Conservation (phyloP, 495 filamentous ascomycete species). For the Hypoxylon subgilvum region DNA sequence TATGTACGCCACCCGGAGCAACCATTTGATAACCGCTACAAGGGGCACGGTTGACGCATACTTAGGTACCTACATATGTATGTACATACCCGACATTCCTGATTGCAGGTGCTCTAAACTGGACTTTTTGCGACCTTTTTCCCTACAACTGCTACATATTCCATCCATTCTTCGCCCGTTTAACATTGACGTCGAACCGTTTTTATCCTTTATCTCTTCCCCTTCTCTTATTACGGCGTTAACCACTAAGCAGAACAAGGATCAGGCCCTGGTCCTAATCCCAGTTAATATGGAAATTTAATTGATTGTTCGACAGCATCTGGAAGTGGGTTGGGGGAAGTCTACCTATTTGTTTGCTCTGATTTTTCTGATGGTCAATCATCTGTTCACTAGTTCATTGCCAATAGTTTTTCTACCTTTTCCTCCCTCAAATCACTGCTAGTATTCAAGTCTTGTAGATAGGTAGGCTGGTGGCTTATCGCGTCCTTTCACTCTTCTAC, state of each 20-base stretch:
- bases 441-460: background rate
- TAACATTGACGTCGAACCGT: constrained; percentile 6
- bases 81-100: no score
- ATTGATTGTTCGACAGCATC: constrained; percentile 34
- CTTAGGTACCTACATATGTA: no score
- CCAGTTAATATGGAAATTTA: constrained; percentile 34
- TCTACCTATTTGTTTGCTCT: constrained; percentile 1
- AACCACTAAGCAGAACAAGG: constrained; percentile 21
- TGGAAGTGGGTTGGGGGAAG: constrained; percentile 10
- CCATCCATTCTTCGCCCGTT: constrained; percentile 3
- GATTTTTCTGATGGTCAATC: background rate
- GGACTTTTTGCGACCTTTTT: no score
- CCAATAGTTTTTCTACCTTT: background rate
- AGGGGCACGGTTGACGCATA: background rate
- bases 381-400: background rate
- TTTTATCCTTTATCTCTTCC: background rate
- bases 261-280: constrained; percentile 33
- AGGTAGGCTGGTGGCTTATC: constrained; percentile 11
- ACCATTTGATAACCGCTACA: background rate
- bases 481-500: background rate
- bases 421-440: background rate
- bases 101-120: background rate
- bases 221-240: background rate
- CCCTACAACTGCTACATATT: no score
- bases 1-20: background rate